Base-by-base conservation (phyloP, 148 eudicot species). In the Fagopyrum homotropicum region DNA sequence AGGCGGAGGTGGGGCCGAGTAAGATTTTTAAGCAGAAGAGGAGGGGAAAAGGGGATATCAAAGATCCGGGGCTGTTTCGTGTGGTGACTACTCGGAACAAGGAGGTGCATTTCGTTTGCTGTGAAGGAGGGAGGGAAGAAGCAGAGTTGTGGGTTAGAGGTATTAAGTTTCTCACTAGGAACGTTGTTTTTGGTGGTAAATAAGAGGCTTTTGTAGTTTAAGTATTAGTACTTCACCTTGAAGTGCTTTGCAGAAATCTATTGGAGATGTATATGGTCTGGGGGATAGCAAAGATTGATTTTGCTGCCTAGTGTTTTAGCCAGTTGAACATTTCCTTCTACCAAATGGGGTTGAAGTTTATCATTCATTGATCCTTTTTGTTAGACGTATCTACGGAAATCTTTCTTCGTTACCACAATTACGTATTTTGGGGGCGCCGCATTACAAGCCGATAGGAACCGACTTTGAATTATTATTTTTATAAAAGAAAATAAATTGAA, bases 61-160 rank as follows among this genome's bases (percentile, higher is more conserved):
- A 76, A n/a, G 84, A 80, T 11, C 77, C 84, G 1, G 98, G 98
- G 79, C 69, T 91, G 52, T 93, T 93, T 72, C 85, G 87, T 22
- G 92, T 91, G 74, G 81, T 85, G 76, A 93, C 98, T 14, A 84
- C 84, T 0, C 79, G 72, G 81, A 84, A 87, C 81, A 86, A 75
- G 63, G 97, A 89, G 77, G 83, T 91, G 64, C 98, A 93, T 83
- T 93, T 93, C 69, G 87, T 86, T 60, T 85, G 87, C 26, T 91
- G 93, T 47, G 55, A 51, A 51, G 74, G 98, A 2, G 93, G 98
- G 19, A 45, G 56, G 12, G 97, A 93, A 74, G 81, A 72, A 79
- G 92, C 98, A 10, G 83, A 88, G 83, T 30, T 89, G 73, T 89
- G 98, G 98, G 97, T 88, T 46, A 86, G 96, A 69, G 97, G 98